Evolutionary conservation across 441 rosid species (phyloP).

Genomic region (Gossypium laxum): DNA sequence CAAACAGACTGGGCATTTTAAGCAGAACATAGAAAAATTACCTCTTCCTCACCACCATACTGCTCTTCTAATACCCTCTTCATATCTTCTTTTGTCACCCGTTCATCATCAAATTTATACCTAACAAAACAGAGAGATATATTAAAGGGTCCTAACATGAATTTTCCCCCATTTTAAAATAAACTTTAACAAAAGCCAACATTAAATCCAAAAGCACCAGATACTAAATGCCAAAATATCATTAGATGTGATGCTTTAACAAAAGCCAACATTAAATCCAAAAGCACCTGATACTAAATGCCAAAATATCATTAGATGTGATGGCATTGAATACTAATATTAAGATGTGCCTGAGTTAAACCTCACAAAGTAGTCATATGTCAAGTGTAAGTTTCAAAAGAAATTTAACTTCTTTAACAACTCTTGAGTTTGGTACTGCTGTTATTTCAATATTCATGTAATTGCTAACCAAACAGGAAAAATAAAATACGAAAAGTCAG

Average conservation of each 20-base stretch:
- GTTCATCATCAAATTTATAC: slow-evolving; percentile 94
- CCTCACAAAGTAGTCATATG: not conserved
- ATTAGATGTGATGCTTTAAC: not conserved
- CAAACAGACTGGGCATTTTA: not conserved
- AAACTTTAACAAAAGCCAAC: not conserved
- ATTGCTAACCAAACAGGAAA: not conserved
- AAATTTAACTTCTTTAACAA: not conserved
- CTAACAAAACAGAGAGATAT: slow-evolving; percentile 23
- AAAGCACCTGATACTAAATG: not conserved
- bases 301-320: not conserved
- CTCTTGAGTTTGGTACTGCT: not conserved
- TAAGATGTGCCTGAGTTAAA: not conserved
- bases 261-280: not conserved
- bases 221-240: not conserved
- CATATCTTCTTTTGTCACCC: slow-evolving; percentile 88
- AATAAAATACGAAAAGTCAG: not conserved
- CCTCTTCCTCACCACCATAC: slow-evolving; percentile 99
- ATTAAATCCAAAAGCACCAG: not conserved
- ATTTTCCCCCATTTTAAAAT: not conserved
- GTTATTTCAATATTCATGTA: not conserved
- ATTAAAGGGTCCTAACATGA: not conserved
- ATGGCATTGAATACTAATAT: not conserved
- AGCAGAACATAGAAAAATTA: slow-evolving; percentile 20
- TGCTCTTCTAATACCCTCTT: slow-evolving; percentile 92
- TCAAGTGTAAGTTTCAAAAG: not conserved